phyloP scores from a whole-genome alignment of 108 stramenopile species.

The Asterionellopsis glacialis region DNA sequence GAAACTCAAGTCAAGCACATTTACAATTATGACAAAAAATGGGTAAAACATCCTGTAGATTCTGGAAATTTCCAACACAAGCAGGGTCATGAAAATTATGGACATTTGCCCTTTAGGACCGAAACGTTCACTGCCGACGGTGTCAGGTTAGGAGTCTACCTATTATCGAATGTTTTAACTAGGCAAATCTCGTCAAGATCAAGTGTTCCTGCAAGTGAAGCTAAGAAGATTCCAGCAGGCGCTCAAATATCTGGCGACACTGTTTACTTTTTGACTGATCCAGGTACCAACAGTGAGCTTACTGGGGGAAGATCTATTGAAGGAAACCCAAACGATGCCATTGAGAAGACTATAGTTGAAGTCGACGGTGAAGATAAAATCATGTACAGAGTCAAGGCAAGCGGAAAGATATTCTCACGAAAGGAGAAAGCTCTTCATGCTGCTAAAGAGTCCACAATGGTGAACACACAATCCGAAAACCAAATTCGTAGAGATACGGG shows the following conservation, averaged over 20 bases:
- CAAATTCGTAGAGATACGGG: not conserved
- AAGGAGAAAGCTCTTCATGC: conserved; percentile 4
- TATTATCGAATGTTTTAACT: too few species aligned
- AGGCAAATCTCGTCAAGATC: too few species aligned
- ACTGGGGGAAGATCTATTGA: not conserved
- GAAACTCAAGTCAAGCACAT: not conserved
- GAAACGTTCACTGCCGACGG: too few species aligned
- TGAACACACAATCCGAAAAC: too few species aligned
- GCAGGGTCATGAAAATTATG: too few species aligned
- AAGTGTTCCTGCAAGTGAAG: too few species aligned
- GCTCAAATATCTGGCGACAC: not conserved
- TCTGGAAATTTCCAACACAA: too few species aligned
- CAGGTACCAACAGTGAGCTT: not conserved
- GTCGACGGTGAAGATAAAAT: conserved; percentile 6
- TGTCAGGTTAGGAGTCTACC: too few species aligned
- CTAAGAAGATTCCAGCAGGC: not conserved
- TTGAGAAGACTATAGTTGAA: not conserved
- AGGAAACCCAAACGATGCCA: not conserved
- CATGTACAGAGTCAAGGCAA: conserved; percentile 6
- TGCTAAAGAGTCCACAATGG: not conserved
- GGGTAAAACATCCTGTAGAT: too few species aligned
- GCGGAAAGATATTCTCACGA: not conserved
- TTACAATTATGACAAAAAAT: too few species aligned
- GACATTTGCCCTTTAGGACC: too few species aligned
- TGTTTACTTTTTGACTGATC: too few species aligned